Evolutionary conservation across 2,329 filamentous ascomycete genomes (phyloP).

Genomic region (Colletotrichum sublineola): DNA sequence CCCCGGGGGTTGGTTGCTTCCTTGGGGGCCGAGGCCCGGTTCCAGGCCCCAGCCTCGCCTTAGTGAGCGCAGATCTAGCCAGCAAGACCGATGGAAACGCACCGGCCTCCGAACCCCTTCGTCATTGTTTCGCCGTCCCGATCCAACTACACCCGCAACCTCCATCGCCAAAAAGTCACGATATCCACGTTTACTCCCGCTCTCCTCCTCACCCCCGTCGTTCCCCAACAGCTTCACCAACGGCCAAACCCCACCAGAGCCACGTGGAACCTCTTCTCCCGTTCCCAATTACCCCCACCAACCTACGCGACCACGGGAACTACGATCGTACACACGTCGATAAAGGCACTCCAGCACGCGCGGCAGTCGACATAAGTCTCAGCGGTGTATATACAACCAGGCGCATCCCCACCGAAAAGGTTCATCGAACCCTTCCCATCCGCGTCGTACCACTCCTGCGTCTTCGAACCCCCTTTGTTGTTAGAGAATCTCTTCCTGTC

Average conservation of each 20-base stretch:
- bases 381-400: not conserved
- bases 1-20: not conserved
- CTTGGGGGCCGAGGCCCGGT: not conserved
- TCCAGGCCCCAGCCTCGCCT: slow-evolving; percentile 15
- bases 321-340: not conserved
- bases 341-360: not conserved
- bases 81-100: slow-evolving; percentile 4
- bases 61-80: slow-evolving; percentile 6
- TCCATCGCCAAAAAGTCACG: not conserved
- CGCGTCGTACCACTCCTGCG: not conserved
- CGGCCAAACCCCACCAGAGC: not conserved
- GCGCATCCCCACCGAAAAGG: not conserved
- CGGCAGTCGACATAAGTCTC: slow-evolving; percentile 1
- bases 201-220: not conserved
- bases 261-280: not conserved
- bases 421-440: not conserved
- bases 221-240: not conserved
- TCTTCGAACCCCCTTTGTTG: not conserved
- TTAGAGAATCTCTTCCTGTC: not conserved
- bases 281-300: too few relatives aligned
- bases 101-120: slow-evolving; percentile 22
- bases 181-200: not conserved
- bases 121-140: slow-evolving; percentile 41
- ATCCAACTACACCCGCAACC: not conserved
- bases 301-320: not conserved